Base-by-base conservation (phyloP, 805 yeast species). In the Kluyveromyces starmeri region DNA sequence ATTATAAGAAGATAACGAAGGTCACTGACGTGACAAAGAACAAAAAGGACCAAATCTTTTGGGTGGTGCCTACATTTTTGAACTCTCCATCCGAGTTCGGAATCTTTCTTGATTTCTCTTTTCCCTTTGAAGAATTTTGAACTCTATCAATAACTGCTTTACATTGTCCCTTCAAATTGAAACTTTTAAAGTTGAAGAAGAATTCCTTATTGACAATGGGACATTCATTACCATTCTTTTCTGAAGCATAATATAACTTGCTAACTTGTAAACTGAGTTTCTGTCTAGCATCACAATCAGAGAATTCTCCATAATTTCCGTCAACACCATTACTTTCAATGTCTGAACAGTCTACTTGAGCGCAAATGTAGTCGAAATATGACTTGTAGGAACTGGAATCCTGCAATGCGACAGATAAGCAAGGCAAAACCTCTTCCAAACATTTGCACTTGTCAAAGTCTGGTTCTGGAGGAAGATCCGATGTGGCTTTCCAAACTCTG, bases 401-500 rank as follows among this genome's bases (percentile, higher is more conserved):
- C 24, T 71, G 75, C 36, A 59, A 60, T 28, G 67, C 67, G 12
- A 60, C 40, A 21, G 80, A 69, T 28, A 71, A 73, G 63, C 92
- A 83, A 9, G 63, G 51, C 45, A 77, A 62, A 1, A 75, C 48
- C n/a, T 48, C 44, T 26, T 69, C 59, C 53, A 79, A 59, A 60
- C 92, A 83, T 33, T 68, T 62, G 61, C 92, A 83, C 28, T 69
- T 69, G 16, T 53, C 61, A 29, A 61, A 51, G 41, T 78, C 69
- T 27, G 94, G 94, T 8, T 79, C 70, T 40, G 81, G 83, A 33
- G 94, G 92, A 44, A 79, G 62, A 7, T 48, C 51, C 11, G 68
- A 55, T 10, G 75, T 62, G 11, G 86, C 89, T 34, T 62, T 59
- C 92, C 92, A 83, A 36, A 62, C 46, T 8, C 55, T 28, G n/a